phyloP scores from a whole-genome alignment of 2,329 filamentous ascomycete genomes.

The Lithohypha guttulata region DNA sequence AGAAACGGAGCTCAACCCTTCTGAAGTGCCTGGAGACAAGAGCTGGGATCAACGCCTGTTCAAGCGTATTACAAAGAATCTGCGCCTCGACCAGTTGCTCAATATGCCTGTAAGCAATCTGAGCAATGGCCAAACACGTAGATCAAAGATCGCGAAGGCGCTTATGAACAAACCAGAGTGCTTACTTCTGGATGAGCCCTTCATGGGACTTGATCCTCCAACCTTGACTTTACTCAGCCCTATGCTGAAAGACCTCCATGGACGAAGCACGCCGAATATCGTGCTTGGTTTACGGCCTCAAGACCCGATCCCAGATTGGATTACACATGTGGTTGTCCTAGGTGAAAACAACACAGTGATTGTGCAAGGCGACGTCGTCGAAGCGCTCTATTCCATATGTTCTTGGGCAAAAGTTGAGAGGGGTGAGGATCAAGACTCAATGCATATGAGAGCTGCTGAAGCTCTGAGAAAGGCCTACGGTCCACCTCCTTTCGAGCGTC shows the following conservation, averaged over 20 bases:
- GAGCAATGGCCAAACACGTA: conserved; percentile 83
- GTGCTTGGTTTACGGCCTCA: conserved; percentile 72
- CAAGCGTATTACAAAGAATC: conserved; percentile 53
- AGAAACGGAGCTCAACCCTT: conserved; percentile 71
- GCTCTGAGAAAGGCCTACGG: conserved; percentile 12
- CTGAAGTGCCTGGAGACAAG: conserved; percentile 43
- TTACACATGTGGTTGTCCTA: conserved; percentile 70
- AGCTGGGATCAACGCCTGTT: conserved; percentile 45
- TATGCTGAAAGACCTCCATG: conserved; percentile 58
- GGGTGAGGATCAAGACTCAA: not conserved
- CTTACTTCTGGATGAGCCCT: conserved; percentile 81
- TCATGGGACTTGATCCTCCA: conserved; percentile 79
- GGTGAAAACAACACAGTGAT: conserved; percentile 55
- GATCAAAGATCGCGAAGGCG: conserved; percentile 79
- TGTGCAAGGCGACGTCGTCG: conserved; percentile 53
- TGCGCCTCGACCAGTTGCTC: conserved; percentile 58
- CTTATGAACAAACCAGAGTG: conserved; percentile 69
- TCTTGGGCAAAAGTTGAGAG: conserved; percentile 14
- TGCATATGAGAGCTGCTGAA: not conserved
- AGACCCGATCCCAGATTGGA: conserved; percentile 80
- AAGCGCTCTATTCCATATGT: conserved; percentile 39
- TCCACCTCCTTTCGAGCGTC: conserved; percentile 16
- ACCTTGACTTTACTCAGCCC: conserved; percentile 62
- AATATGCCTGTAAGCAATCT: conserved; percentile 78
- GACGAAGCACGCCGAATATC: conserved; percentile 56